Percentiles rank a stretch among this genome's conserved stretches.
Conservation (phyloP, 2,329 filamentous ascomycete species). For the Aspergillus calidoustus region DNA sequence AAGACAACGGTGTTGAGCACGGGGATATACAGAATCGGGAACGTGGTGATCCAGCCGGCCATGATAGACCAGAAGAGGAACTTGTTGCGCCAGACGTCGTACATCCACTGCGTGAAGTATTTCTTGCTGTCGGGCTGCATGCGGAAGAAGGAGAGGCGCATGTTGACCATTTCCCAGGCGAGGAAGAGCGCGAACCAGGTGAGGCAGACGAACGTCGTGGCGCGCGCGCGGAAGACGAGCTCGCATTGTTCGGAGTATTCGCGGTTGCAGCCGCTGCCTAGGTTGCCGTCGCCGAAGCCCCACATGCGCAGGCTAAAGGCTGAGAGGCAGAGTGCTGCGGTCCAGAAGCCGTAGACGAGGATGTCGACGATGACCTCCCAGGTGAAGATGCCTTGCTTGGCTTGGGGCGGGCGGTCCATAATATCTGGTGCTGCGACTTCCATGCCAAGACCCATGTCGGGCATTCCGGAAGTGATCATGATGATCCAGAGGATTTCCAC, state of each 20-base stretch:
- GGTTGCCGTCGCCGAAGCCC: conserved; percentile 61
- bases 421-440: conserved; percentile 77
- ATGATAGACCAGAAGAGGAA: conserved; percentile 71
- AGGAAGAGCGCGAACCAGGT: conserved; percentile 79
- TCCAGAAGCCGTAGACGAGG: conserved; percentile 76
- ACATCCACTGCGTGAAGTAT: conserved; percentile 69
- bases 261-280: conserved; percentile 66
- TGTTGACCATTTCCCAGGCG: conserved; percentile 77
- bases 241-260: conserved; percentile 60
- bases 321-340: conserved; percentile 70
- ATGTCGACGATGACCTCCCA: conserved; percentile 78
- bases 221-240: conserved; percentile 71
- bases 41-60: conserved; percentile 60
- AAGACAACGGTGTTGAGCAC: conserved; percentile 69
- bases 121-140: conserved; percentile 68
- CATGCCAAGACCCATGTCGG: conserved; percentile 85
- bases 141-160: conserved; percentile 74
- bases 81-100: conserved; percentile 72
- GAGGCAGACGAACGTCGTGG: conserved; percentile 73
- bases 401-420: conserved; percentile 78
- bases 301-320: conserved; percentile 70
- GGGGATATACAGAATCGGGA: conserved; percentile 70
- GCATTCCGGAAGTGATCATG: conserved; percentile 86
- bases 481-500: conserved; percentile 94
- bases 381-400: conserved; percentile 73